phyloP scores from a whole-genome alignment of 306 rosid species.

The barrel medic (Medicago truncatula) region MtrunA17r5.0-ANR NC_053046.1:34077001-34077500 shows the following conservation, averaged over 20 bases:
- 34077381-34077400: conserved; percentile 82
- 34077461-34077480: conserved; percentile 21
- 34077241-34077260: not conserved
- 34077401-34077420: conserved; percentile 62
- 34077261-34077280: not conserved
- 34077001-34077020: conserved; percentile 93
- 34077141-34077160: not conserved
- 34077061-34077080: conserved; percentile 12
- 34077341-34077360: conserved; percentile 74
- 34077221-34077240: not conserved
- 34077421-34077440: not conserved
- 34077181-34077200: not conserved
- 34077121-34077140: not conserved
- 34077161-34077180: not conserved
- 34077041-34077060: conserved; percentile 71
- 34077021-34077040: conserved; percentile 96
- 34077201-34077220: not conserved
- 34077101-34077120: not conserved
- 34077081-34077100: not conserved
- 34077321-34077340: conserved; percentile 91
- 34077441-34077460: not conserved
- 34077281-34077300: conserved; percentile 15
- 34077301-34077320: conserved; percentile 83
- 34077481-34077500: conserved; percentile 69
- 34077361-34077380: conserved; percentile 82